A percentile compares a stretch with the other conserved stretches of the same genome.
phyloP scores from a whole-genome alignment of 2,329 filamentous ascomycete genomes.

The Neopestalotiopsis sp. region DNA sequence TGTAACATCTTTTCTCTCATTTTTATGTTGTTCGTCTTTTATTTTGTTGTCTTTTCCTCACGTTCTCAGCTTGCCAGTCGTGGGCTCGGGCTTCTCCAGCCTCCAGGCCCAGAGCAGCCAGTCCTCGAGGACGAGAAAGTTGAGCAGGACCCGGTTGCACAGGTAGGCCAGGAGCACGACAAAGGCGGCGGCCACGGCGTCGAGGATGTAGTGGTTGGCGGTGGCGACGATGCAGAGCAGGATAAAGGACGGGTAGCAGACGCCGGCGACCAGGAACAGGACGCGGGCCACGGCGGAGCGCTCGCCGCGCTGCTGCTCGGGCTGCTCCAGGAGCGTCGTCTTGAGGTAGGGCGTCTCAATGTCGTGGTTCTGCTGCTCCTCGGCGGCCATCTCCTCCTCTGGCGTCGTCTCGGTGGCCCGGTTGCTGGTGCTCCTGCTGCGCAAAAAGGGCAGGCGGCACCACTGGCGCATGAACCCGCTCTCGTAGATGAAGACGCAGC shows the following conservation, averaged over 20 bases:
- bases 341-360: constrained; percentile 4
- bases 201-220: constrained; percentile 69
- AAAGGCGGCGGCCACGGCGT: constrained; percentile 64
- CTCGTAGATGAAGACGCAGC: constrained; percentile 58
- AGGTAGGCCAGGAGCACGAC: constrained; percentile 67
- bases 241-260: constrained; percentile 59
- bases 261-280: constrained; percentile 40
- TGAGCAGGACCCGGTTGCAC: constrained; percentile 58
- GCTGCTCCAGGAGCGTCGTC: constrained; percentile 21
- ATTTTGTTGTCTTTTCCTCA: background rate
- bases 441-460: constrained; percentile 13
- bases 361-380: background rate
- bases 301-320: constrained; percentile 9
- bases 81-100: constrained; percentile 68
- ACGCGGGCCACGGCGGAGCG: constrained; percentile 27
- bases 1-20: background rate
- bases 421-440: constrained; percentile 6
- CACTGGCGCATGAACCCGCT: constrained; percentile 52
- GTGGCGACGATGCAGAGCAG: constrained; percentile 65
- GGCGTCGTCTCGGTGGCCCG: background rate
- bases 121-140: constrained; percentile 68
- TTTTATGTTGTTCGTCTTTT: background rate
- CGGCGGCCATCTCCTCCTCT: background rate
- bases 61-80: constrained; percentile 40
- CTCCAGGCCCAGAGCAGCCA: constrained; percentile 66